Evolutionary conservation across 768 basidiomycete genomes (phyloP).

Genomic region (Kwoniella mangroviensis): DNA sequence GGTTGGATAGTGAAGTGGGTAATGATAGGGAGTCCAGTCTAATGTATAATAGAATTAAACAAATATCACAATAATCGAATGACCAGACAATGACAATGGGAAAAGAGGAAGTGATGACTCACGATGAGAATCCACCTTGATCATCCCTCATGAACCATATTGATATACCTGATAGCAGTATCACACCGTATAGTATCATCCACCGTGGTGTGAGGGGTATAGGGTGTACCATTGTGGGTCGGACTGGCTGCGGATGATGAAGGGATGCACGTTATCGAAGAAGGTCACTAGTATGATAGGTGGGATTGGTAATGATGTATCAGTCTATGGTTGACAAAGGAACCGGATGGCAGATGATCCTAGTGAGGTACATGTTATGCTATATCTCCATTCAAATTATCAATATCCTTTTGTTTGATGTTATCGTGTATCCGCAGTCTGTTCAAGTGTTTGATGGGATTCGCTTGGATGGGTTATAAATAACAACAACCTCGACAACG

Average conservation of each 20-base stretch:
- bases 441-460: too few relatives aligned
- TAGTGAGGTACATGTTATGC: too few relatives aligned
- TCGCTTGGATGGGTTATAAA: neutral
- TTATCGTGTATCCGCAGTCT: too few relatives aligned
- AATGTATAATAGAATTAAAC: too few relatives aligned
- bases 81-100: too few relatives aligned
- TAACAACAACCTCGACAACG: neutral
- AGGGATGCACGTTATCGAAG: neutral
- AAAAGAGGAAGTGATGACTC: neutral
- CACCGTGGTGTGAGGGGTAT: slow-evolving; percentile 4
- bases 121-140: neutral
- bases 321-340: too few relatives aligned
- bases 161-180: neutral
- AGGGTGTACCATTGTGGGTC: neutral
- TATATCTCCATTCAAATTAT: too few relatives aligned
- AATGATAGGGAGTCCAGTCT: neutral
- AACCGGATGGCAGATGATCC: too few relatives aligned
- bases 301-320: too few relatives aligned
- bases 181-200: neutral
- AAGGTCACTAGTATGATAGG: too few relatives aligned
- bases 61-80: too few relatives aligned
- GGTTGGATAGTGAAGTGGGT: neutral
- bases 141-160: neutral
- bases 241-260: neutral
- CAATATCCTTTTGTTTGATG: too few relatives aligned